Conservation (phyloP, 1,284 basidiomycete genomes). For the Cystobasidium sp. region DNA sequence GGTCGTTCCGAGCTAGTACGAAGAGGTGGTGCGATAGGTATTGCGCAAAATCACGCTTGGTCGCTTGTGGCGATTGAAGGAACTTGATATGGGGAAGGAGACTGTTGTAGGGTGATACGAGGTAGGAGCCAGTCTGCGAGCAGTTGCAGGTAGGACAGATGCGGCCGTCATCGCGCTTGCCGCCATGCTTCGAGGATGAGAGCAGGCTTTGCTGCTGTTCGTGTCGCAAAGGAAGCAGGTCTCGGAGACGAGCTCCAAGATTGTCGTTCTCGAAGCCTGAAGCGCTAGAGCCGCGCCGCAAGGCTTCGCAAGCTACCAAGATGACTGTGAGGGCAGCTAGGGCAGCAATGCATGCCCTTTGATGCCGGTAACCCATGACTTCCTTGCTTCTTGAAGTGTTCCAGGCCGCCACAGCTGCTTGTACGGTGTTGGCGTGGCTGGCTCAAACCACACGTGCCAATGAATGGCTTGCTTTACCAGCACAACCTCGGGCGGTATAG, state of each 20-base stretch:
- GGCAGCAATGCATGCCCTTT: neutral
- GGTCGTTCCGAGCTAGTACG: neutral
- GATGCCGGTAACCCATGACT: neutral
- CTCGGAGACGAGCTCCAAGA: neutral
- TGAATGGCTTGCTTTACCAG: too few species aligned
- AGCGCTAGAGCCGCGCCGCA: neutral
- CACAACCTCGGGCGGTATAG: too few species aligned
- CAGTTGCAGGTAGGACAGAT: conserved; percentile 21
- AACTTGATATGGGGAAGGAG: conserved; percentile 4
- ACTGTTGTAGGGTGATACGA: neutral
- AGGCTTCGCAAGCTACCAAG: neutral
- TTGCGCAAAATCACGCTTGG: conserved; percentile 4
- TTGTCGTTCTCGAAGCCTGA: neutral
- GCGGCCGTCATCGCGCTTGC: neutral
- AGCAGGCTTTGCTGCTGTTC: neutral
- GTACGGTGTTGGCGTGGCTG: neutral
- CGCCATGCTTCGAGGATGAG: neutral
- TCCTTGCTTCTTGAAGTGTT: neutral
- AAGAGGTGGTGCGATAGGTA: conserved; percentile 30
- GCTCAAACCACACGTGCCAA: too few species aligned
- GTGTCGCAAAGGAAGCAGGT: conserved; percentile 1
- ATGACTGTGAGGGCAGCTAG: conserved; percentile 4
- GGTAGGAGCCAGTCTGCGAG: conserved; percentile 2
- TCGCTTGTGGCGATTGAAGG: conserved; percentile 6
- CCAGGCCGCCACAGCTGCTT: neutral